phyloP scores from a whole-genome alignment of 2,329 filamentous ascomycete species.

The Nemania sp. region DNA sequence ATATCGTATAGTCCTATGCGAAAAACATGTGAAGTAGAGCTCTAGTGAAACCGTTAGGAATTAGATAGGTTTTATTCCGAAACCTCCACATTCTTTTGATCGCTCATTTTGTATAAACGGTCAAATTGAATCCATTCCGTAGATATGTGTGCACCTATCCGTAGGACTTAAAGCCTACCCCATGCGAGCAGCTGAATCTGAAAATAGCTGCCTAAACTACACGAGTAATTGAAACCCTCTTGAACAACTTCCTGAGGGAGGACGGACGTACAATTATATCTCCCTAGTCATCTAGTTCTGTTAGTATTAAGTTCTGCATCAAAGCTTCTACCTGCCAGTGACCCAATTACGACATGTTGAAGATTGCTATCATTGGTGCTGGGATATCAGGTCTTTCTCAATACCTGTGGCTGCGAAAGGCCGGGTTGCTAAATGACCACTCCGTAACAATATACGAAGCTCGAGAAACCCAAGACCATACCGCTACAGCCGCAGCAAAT shows the following conservation, averaged over 20 bases:
- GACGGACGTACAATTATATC: not conserved
- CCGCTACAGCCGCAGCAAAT: slow-evolving; percentile 4
- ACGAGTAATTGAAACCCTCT: not conserved
- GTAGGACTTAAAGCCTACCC: too few species aligned
- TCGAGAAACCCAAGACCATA: slow-evolving; percentile 21
- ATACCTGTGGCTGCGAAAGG: slow-evolving; percentile 33
- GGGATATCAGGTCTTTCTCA: slow-evolving; percentile 34
- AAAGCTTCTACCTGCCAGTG: not conserved
- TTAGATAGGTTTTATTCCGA: too few species aligned
- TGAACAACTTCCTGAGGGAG: not conserved
- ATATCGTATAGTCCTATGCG: too few species aligned
- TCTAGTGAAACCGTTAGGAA: too few species aligned
- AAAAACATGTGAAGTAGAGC: too few species aligned
- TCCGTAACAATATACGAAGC: slow-evolving; percentile 33
- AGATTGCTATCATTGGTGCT: slow-evolving; percentile 36
- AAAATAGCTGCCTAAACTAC: slow-evolving; percentile 19
- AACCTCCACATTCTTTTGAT: too few species aligned
- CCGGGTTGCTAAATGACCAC: slow-evolving; percentile 26
- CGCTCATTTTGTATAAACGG: too few species aligned
- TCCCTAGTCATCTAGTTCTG: not conserved
- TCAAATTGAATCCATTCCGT: too few species aligned
- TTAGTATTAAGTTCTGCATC: not conserved
- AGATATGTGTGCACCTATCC: too few species aligned
- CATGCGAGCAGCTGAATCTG: too few species aligned
- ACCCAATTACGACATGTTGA: slow-evolving; percentile 6